Percentiles rank a stretch among this genome's conserved stretches.
These are phyloP conservation scores for Rhododendron henanense DNA, from an alignment of 148 eudicot genomes.

Conservation along the genomic window DNA sequence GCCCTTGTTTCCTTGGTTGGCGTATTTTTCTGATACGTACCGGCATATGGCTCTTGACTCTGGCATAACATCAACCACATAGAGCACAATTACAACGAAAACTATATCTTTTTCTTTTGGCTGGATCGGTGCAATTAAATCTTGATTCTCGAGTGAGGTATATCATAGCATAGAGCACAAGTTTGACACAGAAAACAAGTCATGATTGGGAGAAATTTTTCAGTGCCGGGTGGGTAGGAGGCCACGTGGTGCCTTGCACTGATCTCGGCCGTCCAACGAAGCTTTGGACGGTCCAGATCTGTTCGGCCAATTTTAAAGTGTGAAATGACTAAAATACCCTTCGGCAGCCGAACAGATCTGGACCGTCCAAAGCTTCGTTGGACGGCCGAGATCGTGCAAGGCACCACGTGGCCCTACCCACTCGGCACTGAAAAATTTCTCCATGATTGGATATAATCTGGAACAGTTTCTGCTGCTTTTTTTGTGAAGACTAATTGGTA, in stretches of 20 bases:
- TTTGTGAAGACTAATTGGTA: not conserved
- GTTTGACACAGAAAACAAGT: not conserved
- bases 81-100: not conserved
- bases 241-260: no score
- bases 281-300: no score
- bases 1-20: slow-evolving; percentile 52
- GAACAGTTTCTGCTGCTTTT: not conserved
- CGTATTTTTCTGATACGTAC: slow-evolving; percentile 60
- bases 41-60: slow-evolving; percentile 88
- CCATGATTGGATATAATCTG: not conserved
- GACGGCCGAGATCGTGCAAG: no score
- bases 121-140: not conserved
- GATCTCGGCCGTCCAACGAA: no score
- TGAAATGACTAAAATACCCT: no score
- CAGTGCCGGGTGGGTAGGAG: no score
- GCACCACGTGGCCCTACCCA: no score
- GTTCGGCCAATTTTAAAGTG: no score
- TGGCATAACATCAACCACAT: slow-evolving; percentile 9
- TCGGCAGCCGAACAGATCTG: no score
- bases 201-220: no score
- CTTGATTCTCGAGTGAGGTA: not conserved
- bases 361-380: no score
- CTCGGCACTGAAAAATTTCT: no score
- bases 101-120: not conserved
- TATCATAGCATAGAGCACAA: not conserved